Evolutionary conservation across 768 basidiomycete genomes (phyloP).

Genomic region (Mycena haematopus): DNA sequence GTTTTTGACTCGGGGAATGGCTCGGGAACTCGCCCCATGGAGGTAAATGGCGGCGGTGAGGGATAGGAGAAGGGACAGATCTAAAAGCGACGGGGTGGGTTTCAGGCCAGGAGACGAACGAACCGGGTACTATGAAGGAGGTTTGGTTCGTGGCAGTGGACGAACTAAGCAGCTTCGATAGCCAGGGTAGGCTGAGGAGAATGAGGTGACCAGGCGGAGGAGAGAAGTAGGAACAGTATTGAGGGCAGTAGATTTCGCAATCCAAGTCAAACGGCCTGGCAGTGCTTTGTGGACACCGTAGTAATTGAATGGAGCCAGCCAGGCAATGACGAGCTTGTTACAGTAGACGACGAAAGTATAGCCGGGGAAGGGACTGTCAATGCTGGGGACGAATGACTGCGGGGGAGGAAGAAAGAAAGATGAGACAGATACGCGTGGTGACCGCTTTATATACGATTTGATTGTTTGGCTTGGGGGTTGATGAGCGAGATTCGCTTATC

Average conservation of each 20-base stretch:
- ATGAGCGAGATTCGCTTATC: neutral
- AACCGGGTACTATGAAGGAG: too few relatives aligned
- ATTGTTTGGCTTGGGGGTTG: too few relatives aligned
- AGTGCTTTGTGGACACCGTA: too few relatives aligned
- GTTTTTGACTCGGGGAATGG: slow-evolving; percentile 24
- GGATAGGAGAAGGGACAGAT: neutral
- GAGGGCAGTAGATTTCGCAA: too few relatives aligned
- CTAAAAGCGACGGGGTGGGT: neutral
- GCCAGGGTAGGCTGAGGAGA: too few relatives aligned
- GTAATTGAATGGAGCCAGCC: too few relatives aligned
- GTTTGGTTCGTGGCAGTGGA: too few relatives aligned
- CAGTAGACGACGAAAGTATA: neutral
- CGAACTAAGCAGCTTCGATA: too few relatives aligned
- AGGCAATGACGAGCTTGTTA: neutral
- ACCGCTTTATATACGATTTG: slow-evolving; percentile 8
- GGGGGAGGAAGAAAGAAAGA: neutral
- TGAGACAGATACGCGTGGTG: neutral
- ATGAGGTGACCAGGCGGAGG: too few relatives aligned
- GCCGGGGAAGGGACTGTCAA: neutral
- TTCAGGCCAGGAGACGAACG: slow-evolving; percentile 14
- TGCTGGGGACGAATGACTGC: neutral
- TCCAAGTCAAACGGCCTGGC: too few relatives aligned
- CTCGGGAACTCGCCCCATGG: slow-evolving; percentile 27
- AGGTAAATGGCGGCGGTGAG: neutral
- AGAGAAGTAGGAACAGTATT: too few relatives aligned